Evolutionary conservation across 768 basidiomycete genomes (phyloP), one percentile per base, ranked within the genome.

Genomic region (Pleurotus citrinopileatus): DNA sequence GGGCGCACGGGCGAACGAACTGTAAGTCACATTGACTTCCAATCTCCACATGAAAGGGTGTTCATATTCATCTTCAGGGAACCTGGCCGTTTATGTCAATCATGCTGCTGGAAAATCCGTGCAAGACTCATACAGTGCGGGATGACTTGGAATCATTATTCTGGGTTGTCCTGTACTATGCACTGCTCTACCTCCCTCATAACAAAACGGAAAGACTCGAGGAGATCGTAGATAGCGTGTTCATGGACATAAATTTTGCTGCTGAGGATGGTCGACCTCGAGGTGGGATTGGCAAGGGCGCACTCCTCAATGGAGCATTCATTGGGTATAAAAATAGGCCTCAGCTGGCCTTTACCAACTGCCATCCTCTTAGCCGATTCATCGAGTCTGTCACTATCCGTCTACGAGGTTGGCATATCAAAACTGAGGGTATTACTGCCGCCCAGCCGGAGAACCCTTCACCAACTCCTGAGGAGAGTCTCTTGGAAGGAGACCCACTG

Each of bases 121-220:
- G 52, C 25, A 47, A 19, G 22, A 12, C 53, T 20, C 60, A 58
- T 48, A 42, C 53, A 12, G 32, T 55, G 9, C 53, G 55, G 3
- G 58, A 61, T 37, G 60, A 61, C 53, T 29, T 54, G 2, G 60
- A 61, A 27, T 60, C 59, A 22, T 61, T 61, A 20, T 44, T 59
- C 32, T 56, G 63, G 40, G 58, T 66, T 13, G 28, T 65, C 27
- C 32, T 58, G 4, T 64, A 59, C 36, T 32, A 43, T 15, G 42
- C 45, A 6, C 44, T 61, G 12, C 53, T 57, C 6, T 63, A 58
- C 34, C 28, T 56, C 22, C 28, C 38, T 13, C 63, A 59, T 40
- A 57, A 50, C 6, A 44, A 19, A 10, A 13, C 25, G 5, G 42
- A 10, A 15, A 3, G 0, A 5, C 42, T 25, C 5, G 4, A 12